Base-by-base conservation (phyloP, 345 rosid species). In the Euphorbia peplus region DNA sequence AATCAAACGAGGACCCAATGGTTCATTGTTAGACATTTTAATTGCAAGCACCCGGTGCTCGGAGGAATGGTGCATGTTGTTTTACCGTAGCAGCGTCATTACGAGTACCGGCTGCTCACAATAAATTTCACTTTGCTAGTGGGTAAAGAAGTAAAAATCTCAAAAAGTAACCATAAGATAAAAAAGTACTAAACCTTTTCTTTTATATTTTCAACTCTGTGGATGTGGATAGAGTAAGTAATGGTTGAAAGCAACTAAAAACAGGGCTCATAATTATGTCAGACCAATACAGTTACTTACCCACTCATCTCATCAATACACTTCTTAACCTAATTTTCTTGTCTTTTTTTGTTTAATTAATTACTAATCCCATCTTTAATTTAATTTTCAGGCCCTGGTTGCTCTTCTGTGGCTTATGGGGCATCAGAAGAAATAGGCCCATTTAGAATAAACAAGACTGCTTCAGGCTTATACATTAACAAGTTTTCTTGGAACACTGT, bases 351-450 rank as follows among this genome's bases (percentile, higher is more conserved):
- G 2, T 1, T 8, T 53, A 21, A 21, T 53, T 53, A 50, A 50
- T 13, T 16, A 21, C 22, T 53, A 50, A 50, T 13, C 4, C 5
- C 18, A 0, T 19, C 5, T 21, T 5, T 32, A 4, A 12, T 12
- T 30, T 5, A 11, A 44, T 44, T 44, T 7, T 14, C 78, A 92
- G 99, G 98, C 32, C 99, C 98, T 11, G 99, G 99, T 19, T 95
- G 99, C 84, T 95, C 99, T 14, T 95, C 99, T 2, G 90, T 95
- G 77, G 99, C 97, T 37, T 95, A 91, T 69, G 99, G 99, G 13
- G 98, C 99, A 72, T 95, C 99, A 29, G 99, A 95, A 81, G 98
- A 95, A 77, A 88, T 95, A 25, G 99, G 98, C 39, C 99, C 99
- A 2, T 95, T 92, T 63, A 84, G 92, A 82, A 84, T 95, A 21